These are phyloP conservation scores for Talaromyces sp. DNA, from an alignment of 2,329 filamentous ascomycete genomes.

Conservation along the genomic window DNA sequence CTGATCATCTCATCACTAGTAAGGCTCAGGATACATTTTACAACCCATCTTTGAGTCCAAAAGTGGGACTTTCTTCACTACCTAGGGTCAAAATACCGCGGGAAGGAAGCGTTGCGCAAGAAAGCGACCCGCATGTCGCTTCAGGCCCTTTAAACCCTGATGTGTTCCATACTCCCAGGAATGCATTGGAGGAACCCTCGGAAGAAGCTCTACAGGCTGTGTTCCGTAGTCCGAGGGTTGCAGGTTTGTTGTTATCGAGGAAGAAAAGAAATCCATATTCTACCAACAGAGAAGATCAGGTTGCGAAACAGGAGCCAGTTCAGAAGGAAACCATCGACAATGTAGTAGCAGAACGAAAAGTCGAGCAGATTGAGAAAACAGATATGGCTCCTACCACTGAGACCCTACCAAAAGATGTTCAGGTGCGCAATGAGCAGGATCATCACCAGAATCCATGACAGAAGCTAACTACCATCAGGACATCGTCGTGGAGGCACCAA, in stretches of 20 bases:
- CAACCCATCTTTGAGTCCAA: constrained; percentile 46
- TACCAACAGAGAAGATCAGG: constrained; percentile 18
- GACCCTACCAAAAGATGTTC: background rate
- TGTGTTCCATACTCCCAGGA: constrained; percentile 48
- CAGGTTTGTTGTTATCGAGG: constrained; percentile 49
- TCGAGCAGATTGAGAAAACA: background rate
- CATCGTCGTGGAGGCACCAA: constrained; percentile 23
- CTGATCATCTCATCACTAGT: constrained; percentile 40
- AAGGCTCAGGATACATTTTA: constrained; percentile 60
- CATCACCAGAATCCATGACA: background rate
- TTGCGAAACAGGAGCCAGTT: background rate
- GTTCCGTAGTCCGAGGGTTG: constrained; percentile 60
- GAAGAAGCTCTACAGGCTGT: constrained; percentile 60
- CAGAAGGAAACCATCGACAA: background rate
- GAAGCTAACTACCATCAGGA: constrained; percentile 23
- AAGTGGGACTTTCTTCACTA: constrained; percentile 50
- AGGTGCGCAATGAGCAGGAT: background rate
- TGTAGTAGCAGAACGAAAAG: background rate
- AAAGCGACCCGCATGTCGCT: constrained; percentile 27
- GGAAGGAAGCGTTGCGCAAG: constrained; percentile 47
- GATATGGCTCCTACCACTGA: background rate
- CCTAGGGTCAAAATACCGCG: constrained; percentile 57
- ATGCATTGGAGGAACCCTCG: constrained; percentile 46
- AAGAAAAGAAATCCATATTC: constrained; percentile 16
- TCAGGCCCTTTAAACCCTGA: constrained; percentile 53